These are phyloP conservation scores for Chytridium lagenaria DNA, from an alignment of 371 early-diverging fungal genomes.

Conservation along the genomic window DNA sequence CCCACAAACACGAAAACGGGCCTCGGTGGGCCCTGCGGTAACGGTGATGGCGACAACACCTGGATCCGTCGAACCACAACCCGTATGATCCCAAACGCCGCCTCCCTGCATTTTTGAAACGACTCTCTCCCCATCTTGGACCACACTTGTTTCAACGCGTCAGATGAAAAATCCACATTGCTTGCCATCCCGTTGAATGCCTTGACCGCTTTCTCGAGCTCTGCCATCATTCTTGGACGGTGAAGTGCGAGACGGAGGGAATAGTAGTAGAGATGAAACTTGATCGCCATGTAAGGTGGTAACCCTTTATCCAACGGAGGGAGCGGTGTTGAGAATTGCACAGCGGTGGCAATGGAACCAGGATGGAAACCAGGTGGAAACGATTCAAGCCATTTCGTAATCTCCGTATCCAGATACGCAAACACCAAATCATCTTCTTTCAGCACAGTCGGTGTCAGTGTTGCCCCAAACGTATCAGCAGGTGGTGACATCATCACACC, in stretches of 20 bases:
- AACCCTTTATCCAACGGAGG: neutral
- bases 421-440: neutral
- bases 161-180: too few species aligned
- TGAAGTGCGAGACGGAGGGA: neutral
- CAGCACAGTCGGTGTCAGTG: neutral
- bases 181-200: neutral
- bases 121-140: too few species aligned
- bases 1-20: too few species aligned
- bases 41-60: too few species aligned
- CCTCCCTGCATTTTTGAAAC: too few species aligned
- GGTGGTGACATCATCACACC: too few species aligned
- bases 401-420: neutral
- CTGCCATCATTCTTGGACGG: neutral
- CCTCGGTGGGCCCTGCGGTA: too few species aligned
- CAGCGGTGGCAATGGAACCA: neutral
- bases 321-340: constrained; percentile 1
- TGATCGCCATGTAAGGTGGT: constrained; percentile 9
- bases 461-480: too few species aligned
- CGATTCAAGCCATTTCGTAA: neutral
- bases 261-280: neutral
- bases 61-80: too few species aligned
- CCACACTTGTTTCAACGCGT: too few species aligned
- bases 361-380: constrained; percentile 12
- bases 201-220: neutral
- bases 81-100: too few species aligned